Evolutionary conservation across 1,284 basidiomycete genomes (phyloP).

Genomic region (Heliocybe sulcata): DNA sequence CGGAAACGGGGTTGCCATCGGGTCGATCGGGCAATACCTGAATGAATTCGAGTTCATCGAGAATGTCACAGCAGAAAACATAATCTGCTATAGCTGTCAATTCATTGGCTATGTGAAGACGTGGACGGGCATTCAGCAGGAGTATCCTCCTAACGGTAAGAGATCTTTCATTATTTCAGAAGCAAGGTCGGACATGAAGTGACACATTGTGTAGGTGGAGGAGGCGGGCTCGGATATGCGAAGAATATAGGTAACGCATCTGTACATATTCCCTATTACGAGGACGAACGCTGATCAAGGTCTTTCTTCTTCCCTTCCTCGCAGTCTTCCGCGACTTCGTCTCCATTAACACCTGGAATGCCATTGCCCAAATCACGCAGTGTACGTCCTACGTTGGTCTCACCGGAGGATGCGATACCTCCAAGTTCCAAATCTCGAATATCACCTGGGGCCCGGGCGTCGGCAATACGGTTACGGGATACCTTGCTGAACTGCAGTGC

Average conservation of each 20-base stretch:
- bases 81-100: not conserved
- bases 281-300: too few relatives aligned
- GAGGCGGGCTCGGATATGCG: constrained; percentile 1
- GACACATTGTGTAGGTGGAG: not conserved
- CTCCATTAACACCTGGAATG: constrained; percentile 16
- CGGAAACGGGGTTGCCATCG: constrained; percentile 25
- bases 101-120: constrained; percentile 3
- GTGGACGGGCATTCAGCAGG: constrained; percentile 5
- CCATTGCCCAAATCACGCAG: constrained; percentile 22
- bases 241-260: not conserved
- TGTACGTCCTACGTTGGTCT: constrained; percentile 25
- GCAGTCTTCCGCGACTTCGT: constrained; percentile 23
- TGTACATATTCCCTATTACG: not conserved
- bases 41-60: constrained; percentile 23
- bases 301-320: not conserved
- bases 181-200: not conserved
- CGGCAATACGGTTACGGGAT: constrained; percentile 17
- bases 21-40: constrained; percentile 19
- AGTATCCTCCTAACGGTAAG: constrained; percentile 5
- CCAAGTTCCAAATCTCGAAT: constrained; percentile 24
- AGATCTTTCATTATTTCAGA: not conserved
- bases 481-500: constrained; percentile 21
- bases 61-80: constrained; percentile 20
- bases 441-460: constrained; percentile 23
- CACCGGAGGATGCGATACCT: constrained; percentile 25